A percentile compares a stretch with the other conserved stretches of the same genome.
Conservation (phyloP, 2,329 filamentous ascomycete genomes). For the Penicillium sumatraense region DNA sequence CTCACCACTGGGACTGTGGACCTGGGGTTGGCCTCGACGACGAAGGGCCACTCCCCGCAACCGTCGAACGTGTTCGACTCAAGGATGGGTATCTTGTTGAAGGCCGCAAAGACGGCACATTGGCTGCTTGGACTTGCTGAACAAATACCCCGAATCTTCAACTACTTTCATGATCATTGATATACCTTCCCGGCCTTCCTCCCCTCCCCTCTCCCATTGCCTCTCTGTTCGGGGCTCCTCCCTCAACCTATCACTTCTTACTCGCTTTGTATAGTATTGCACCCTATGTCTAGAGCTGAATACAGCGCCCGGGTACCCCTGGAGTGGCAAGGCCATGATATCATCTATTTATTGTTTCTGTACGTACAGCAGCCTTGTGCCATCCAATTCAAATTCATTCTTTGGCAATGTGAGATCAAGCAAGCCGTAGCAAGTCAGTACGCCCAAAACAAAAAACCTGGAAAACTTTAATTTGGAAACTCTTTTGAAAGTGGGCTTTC, state of each 20-base stretch:
- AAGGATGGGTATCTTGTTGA: conserved; percentile 94
- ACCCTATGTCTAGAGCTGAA: conserved; percentile 23
- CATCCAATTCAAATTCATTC: conserved; percentile 5
- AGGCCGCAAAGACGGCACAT: conserved; percentile 81
- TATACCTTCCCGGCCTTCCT: conserved; percentile 2
- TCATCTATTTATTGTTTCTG: conserved; percentile 7
- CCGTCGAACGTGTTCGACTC: conserved; percentile 84
- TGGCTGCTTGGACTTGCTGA: conserved; percentile 87
- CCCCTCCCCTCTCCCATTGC: neutral
- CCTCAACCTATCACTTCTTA: conserved; percentile 11
- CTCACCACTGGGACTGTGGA: conserved; percentile 94
- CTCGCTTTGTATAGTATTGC: conserved; percentile 30
- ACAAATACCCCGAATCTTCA: neutral
- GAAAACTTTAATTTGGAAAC: too few relatives aligned
- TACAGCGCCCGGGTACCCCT: conserved; percentile 15
- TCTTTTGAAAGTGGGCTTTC: neutral
- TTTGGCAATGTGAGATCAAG: neutral
- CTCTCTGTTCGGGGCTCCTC: conserved; percentile 10
- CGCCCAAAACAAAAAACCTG: too few relatives aligned
- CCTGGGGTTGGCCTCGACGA: conserved; percentile 72
- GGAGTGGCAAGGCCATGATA: conserved; percentile 15
- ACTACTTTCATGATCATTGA: neutral
- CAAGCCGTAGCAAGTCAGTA: neutral
- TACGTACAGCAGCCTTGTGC: conserved; percentile 10
- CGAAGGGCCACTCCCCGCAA: conserved; percentile 66